Base-by-base conservation (phyloP, 495 filamentous ascomycete species). In the Aspergillus carlsbadensis region DNA sequence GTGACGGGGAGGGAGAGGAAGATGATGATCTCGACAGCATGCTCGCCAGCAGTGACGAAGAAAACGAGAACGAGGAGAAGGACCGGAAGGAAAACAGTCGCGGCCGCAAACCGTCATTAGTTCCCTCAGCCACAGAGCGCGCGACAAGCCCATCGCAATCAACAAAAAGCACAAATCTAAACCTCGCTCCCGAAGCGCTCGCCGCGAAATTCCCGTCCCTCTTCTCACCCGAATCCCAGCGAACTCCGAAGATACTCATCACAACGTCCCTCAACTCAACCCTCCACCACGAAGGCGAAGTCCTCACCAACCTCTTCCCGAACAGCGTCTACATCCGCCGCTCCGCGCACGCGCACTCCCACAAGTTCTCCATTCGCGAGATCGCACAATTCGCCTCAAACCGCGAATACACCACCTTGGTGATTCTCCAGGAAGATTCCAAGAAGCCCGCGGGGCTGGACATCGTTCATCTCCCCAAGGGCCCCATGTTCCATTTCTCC, bases 311-410 rank as follows among this genome's bases (percentile, higher is more conserved):
- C 11, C 70, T 97, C 48, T 92, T 98, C 71, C 93, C 94, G 2
- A 91, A 96, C 73, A 84, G 84, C 60, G 86, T 80, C 41, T 98
- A 97, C 72, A 88, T 98, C 64, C 87, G 82, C 3, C 89, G 94
- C 35, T 88, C 86, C 18, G 83, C 85, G 2, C 91, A 96, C 66
- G 83, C 82, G 40, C 87, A 89, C 68, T 80, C 84, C 6, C 85
- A 96, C 73, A 91, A 92, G 52, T 96, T 92, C 71, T 92, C 88
- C 39, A 80, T 97, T 54, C 82, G 87, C 46, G 94, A 98, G 70
- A 98, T 98, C 53, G 80, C 87, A 62, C 82, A 84, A 60, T 96
- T 95, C 67, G 94, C 94, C 22, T 65, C 85, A 5, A 87, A 89
- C 59, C 84, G 90, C 15, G 81, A 84, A 42, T 98, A 87, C 71